These are phyloP conservation scores for Fusarium pilosicola DNA, from an alignment of 2,329 filamentous ascomycete genomes.

Conservation along the genomic window DNA sequence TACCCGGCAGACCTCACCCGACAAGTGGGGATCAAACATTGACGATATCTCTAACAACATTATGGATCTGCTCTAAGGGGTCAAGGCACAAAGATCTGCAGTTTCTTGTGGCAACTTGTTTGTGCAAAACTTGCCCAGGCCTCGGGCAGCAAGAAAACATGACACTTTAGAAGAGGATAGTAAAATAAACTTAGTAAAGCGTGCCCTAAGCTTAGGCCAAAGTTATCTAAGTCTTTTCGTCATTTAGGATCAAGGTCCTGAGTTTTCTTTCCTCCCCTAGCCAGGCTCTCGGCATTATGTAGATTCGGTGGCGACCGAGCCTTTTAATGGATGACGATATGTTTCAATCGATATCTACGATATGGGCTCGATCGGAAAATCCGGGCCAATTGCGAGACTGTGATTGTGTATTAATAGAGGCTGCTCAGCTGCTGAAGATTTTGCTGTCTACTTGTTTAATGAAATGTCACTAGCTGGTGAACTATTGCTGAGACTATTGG, in stretches of 20 bases:
- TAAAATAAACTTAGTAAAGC: no score
- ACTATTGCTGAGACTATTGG: background rate
- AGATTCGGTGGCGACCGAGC: background rate
- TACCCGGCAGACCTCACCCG: background rate
- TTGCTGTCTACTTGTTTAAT: background rate
- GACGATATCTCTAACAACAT: background rate
- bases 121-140: background rate
- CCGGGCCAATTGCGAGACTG: background rate
- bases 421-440: no score
- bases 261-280: no score
- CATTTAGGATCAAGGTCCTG: no score
- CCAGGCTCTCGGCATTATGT: fast-evolving
- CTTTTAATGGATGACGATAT: background rate
- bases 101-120: background rate
- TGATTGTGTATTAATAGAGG: background rate
- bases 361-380: background rate
- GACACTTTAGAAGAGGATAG: no score
- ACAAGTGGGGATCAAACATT: background rate
- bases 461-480: background rate
- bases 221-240: no score
- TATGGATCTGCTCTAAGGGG: background rate
- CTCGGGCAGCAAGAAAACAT: no score
- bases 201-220: no score
- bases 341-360: background rate
- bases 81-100: fast-evolving